Conservation (phyloP, 2,329 filamentous ascomycete genomes). For the Chaetomiaceae sp. region DNA sequence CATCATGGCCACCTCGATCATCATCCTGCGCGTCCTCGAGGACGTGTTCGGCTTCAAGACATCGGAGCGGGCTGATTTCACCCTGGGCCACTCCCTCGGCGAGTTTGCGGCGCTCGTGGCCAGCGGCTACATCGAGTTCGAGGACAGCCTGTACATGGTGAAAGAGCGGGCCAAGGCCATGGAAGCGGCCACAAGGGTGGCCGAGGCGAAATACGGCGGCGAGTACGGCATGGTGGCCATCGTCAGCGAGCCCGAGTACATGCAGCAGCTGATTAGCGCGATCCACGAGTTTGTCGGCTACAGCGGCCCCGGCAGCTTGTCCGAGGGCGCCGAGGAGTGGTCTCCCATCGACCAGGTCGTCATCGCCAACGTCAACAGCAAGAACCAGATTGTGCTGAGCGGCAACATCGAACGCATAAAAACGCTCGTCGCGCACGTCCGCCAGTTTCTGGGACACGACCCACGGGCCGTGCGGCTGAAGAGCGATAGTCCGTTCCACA, state of each 20-base stretch:
- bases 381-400: conserved; percentile 92
- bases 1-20: conserved; percentile 90
- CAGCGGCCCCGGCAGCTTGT: conserved; percentile 50
- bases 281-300: conserved; percentile 77
- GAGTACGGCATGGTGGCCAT: conserved; percentile 94
- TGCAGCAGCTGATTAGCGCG: conserved; percentile 62
- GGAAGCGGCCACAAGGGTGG: conserved; percentile 67
- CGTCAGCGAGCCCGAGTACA: conserved; percentile 77
- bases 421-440: conserved; percentile 74
- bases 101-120: conserved; percentile 90
- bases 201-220: conserved; percentile 63
- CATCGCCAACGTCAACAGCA: conserved; percentile 92
- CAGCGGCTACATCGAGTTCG: conserved; percentile 71
- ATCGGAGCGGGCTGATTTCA: conserved; percentile 68
- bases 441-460: conserved; percentile 88
- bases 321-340: conserved; percentile 43
- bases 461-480: conserved; percentile 82
- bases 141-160: conserved; percentile 73
- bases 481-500: conserved; percentile 86
- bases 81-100: conserved; percentile 84
- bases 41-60: conserved; percentile 75
- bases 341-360: conserved; percentile 80
- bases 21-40: conserved; percentile 84
- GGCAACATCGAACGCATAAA: conserved; percentile 80
- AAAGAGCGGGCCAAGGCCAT: conserved; percentile 75